Conservation (phyloP, 148 eudicot species). For the Limonium bicolor region DNA sequence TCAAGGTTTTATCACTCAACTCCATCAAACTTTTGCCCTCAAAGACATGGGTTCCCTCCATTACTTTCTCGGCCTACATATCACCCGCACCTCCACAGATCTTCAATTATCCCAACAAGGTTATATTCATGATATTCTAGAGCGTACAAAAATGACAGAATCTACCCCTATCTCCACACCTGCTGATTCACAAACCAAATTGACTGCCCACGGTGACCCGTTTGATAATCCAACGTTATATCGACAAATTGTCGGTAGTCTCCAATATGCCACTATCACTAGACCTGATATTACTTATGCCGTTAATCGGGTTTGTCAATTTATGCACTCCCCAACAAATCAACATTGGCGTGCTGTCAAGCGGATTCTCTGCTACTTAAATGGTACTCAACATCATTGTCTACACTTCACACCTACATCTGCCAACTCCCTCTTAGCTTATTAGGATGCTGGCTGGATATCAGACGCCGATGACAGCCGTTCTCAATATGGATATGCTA, state of each 20-base stretch:
- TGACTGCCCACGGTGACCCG: background rate
- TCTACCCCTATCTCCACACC: background rate
- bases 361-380: background rate
- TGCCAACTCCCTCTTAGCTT: background rate
- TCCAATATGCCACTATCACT: background rate
- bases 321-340: background rate
- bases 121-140: background rate
- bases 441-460: background rate
- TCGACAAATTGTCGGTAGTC: background rate
- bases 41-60: background rate
- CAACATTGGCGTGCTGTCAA: background rate
- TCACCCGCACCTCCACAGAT: background rate
- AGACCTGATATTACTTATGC: background rate
- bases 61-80: background rate
- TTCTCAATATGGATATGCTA: background rate
- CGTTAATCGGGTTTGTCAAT: background rate
- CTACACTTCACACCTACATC: no score
- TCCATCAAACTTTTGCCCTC: background rate
- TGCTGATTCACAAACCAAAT: background rate
- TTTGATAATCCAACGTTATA: background rate
- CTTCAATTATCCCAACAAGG: background rate
- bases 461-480: background rate
- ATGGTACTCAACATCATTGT: background rate
- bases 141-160: background rate
- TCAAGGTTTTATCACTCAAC: background rate